Conservation (phyloP, 345 rosid species). For the Camelina laxa region DNA sequence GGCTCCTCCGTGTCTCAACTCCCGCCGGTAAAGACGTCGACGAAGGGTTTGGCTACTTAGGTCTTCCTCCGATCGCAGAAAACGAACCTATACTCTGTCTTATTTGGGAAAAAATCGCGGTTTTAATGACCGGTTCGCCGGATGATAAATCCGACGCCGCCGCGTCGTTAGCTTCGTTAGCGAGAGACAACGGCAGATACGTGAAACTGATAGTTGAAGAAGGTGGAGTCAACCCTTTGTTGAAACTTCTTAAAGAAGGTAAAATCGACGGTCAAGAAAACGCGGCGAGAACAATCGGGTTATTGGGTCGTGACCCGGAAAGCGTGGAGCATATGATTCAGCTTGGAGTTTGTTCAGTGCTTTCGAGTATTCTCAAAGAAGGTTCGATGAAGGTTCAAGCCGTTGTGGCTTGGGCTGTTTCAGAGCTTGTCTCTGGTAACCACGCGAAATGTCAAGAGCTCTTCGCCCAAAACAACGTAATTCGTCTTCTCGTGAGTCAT, state of each 20-base stretch:
- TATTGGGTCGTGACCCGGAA: no score
- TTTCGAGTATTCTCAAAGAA: no score
- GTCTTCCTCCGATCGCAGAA: constrained; percentile 94
- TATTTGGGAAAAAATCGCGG: constrained; percentile 95
- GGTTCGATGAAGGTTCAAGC: no score
- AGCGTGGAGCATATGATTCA: no score
- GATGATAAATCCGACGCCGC: constrained; percentile 85
- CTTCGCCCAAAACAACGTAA: no score
- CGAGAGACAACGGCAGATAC: constrained; percentile 80
- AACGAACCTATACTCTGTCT: constrained; percentile 88
- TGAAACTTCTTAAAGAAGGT: constrained; percentile 83
- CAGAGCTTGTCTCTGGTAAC: no score
- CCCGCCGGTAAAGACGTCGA: constrained; percentile 70
- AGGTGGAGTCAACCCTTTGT: constrained; percentile 79
- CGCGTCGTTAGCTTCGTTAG: constrained; percentile 79
- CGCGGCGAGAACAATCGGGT: no score
- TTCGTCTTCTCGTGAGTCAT: no score
- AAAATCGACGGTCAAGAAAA: no score
- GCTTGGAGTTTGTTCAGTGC: no score
- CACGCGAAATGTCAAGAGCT: no score
- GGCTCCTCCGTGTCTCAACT: constrained; percentile 92
- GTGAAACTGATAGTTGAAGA: constrained; percentile 89
- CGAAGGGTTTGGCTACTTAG: constrained; percentile 59
- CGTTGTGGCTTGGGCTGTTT: no score
- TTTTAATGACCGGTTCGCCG: constrained; percentile 64